Evolutionary conservation across 352 stramenopile species (phyloP).

Genomic region (Globisporangium ultimum): DNA sequence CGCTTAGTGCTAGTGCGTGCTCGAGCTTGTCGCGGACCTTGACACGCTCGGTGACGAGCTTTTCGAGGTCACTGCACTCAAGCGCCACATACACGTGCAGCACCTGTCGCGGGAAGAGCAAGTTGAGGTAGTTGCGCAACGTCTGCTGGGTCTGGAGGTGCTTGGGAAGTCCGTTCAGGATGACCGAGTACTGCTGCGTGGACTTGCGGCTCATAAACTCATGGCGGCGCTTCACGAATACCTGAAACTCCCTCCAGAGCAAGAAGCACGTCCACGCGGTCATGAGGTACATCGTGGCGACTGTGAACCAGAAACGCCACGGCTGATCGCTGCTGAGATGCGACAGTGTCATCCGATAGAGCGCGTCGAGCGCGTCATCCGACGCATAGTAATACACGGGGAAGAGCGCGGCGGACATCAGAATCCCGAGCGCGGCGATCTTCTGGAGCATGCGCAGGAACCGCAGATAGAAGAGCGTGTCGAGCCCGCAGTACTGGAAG

Average conservation of each 20-base stretch:
- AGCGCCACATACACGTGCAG: slow-evolving; percentile 71
- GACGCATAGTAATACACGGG: slow-evolving; percentile 75
- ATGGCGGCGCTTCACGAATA: slow-evolving; percentile 70
- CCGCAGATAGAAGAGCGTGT: slow-evolving; percentile 79
- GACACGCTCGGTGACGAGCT: slow-evolving; percentile 59
- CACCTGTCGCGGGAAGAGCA: slow-evolving; percentile 69
- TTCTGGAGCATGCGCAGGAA: slow-evolving; percentile 75
- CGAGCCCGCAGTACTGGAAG: slow-evolving; percentile 66
- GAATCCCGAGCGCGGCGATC: slow-evolving; percentile 47
- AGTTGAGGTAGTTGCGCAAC: slow-evolving; percentile 71
- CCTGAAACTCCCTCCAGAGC: slow-evolving; percentile 65
- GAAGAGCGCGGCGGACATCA: slow-evolving; percentile 66
- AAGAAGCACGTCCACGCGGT: slow-evolving; percentile 57
- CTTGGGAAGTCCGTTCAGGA: slow-evolving; percentile 70
- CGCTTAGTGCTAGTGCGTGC: slow-evolving; percentile 53
- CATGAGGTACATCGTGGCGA: slow-evolving; percentile 65
- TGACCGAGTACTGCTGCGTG: slow-evolving; percentile 75
- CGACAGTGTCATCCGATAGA: slow-evolving; percentile 73
- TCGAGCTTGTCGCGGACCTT: slow-evolving; percentile 74
- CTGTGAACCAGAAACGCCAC: slow-evolving; percentile 68
- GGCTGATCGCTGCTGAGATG: slow-evolving; percentile 44
- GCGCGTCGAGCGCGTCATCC: slow-evolving; percentile 24
- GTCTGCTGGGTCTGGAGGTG: slow-evolving; percentile 74
- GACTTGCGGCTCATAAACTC: slow-evolving; percentile 65
- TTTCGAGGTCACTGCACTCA: slow-evolving; percentile 72